Evolutionary conservation across 1,139 yeast genomes (phyloP), one percentile per base, ranked within the genome.

Genomic region (Zygosaccharomyces pseudobailii): DNA sequence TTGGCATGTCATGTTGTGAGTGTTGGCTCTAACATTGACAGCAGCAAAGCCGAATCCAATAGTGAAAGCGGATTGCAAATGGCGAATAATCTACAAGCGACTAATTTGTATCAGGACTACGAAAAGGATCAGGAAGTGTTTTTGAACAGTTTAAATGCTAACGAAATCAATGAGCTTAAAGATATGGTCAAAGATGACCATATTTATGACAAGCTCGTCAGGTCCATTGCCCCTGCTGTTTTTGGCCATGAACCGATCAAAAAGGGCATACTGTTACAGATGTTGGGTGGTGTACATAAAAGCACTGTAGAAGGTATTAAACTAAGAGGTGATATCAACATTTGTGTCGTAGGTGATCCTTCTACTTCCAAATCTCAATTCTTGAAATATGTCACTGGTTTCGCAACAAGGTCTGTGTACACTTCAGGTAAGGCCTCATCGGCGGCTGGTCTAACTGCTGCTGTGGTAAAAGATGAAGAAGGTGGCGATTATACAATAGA

Each of bases 351-450:
- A 45, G 99, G 99, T 45, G 99, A 92, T 65, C 99, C 99, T 1
- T 90, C 97, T 1, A 92, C 98, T 7, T 89, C 98, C 25, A 92
- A 92, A 66, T 90, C 97, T 0, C 99, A 92, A 66, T 92, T 92
- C 64, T 74, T 92, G 62, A 92, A 94, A 68, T 94, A 94, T 66
- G 96, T 92, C 13, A 86, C 92, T 60, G 82, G 87, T 1, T 89
- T 92, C 66, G 79, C 95, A 32, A 97, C 98, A 24, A 78, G 99
- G 61, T 89, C 97, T 1, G 90, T 92, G 33, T 92, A 94, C 65
- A 94, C 99, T 1, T 90, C 97, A 0, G 99, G 99, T 68, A 92
- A 92, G 65, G 98, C 99, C 0, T 90, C 97, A 0, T 82, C 97
- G 2, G 99, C 99, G 3, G 99, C 99, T 10, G 98, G 98, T 74